Evolutionary conservation across 257 asterid species (phyloP), one percentile per base, ranked within the genome.

Genomic region (Primulina tabacum): DNA sequence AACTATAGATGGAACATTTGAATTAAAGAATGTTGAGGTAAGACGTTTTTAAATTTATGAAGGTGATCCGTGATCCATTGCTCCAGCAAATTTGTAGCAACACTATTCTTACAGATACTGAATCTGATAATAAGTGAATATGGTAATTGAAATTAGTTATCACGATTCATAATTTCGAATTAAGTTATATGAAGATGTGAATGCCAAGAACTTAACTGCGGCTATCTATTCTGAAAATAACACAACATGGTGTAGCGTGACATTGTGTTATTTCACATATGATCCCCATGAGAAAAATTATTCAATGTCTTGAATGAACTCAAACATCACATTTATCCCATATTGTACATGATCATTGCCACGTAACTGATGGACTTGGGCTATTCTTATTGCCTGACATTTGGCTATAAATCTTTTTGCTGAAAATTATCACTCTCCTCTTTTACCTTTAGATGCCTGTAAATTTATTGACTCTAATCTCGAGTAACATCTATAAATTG

Each of bases 1-100:
- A 79, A 83, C 87, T 65, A 73, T 74, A 28, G 89, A 85, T 66
- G 92, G 88, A 73, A 82, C 89, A 66, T 78, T 79, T 87, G 98
- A 88, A 69, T 72, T 82, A 66, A 87, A 81, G 75, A 82, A 82
- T 56, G 89, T 77, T 14, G 93, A 90, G 96, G 97, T 90, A 69
- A 74, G 47, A 53, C 59, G 43, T 71, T 60, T 16, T 32, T 24
- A 59, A 64, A 64, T 12, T 11, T 24, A 11, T 43, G 60, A 37
- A 40, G 17, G 47, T 57, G 75, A 65, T 56, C 60, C 43, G 35
- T 57, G 75, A 65, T 56, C 60, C 62, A 21, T 35, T 33, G 5
- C 28, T 76, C 16, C 11, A 24, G 53, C 59, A 35, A 16, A 66
- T 30, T 26, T 67, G 68, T 64, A 7, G 20, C 60, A 62, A 37